Conservation (phyloP, 768 basidiomycete species). For the Collybiopsis confluens region DNA sequence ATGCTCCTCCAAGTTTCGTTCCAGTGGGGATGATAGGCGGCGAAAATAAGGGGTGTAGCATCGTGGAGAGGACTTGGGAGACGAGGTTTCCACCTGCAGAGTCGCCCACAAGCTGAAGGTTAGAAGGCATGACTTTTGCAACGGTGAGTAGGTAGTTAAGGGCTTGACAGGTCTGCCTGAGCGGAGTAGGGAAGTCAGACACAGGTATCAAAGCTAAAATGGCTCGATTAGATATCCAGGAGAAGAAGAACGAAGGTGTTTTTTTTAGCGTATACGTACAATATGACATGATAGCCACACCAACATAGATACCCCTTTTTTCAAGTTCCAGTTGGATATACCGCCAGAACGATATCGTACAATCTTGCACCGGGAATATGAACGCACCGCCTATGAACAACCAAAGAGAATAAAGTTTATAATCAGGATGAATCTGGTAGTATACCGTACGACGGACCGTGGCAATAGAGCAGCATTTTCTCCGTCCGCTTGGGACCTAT, state of each 20-base stretch:
- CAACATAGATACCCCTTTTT: slow-evolving; percentile 4
- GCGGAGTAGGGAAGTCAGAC: slow-evolving; percentile 14
- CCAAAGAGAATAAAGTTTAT: too few relatives aligned
- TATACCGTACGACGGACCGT: too few relatives aligned
- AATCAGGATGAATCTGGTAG: too few relatives aligned
- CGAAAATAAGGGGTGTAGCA: slow-evolving; percentile 14
- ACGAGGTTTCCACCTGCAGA: slow-evolving; percentile 19
- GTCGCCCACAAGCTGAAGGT: slow-evolving; percentile 16
- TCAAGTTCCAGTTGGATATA: slow-evolving; percentile 4
- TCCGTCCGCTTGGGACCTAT: too few relatives aligned
- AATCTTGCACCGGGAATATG: slow-evolving; percentile 3
- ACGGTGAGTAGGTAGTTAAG: slow-evolving; percentile 11
- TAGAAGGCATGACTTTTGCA: slow-evolving; percentile 11
- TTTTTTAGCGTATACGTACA: background rate
- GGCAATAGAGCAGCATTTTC: too few relatives aligned
- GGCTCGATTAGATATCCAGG: background rate
- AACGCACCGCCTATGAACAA: slow-evolving; percentile 11
- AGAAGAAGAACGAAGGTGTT: background rate
- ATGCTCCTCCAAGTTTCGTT: slow-evolving; percentile 25
- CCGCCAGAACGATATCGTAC: slow-evolving; percentile 2
- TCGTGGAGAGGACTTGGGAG: slow-evolving; percentile 15
- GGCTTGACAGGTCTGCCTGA: slow-evolving; percentile 18
- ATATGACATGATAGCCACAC: slow-evolving; percentile 10
- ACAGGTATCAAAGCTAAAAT: slow-evolving; percentile 13
- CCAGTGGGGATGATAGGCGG: slow-evolving; percentile 10